phyloP scores from a whole-genome alignment of 2,329 filamentous ascomycete genomes.

The Laburnicola sp. region DNA sequence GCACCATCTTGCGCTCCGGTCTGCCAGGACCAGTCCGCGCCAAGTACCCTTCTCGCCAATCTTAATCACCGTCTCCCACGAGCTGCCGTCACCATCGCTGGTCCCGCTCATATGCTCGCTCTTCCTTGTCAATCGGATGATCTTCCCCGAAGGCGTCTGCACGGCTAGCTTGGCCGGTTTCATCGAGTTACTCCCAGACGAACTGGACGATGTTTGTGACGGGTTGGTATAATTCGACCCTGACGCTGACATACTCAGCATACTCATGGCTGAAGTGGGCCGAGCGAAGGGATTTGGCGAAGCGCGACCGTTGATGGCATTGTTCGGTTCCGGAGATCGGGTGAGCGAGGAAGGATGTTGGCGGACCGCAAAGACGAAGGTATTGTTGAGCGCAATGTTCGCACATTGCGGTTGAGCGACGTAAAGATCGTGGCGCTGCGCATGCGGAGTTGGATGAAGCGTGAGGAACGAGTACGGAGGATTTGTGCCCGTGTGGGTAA shows the following conservation, averaged over 20 bases:
- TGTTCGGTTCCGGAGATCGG: slow-evolving; percentile 38
- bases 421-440: slow-evolving; percentile 96
- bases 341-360: slow-evolving; percentile 76
- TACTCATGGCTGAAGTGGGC: slow-evolving; percentile 62
- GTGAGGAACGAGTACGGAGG: slow-evolving; percentile 91
- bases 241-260: slow-evolving; percentile 59
- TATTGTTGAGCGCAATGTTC: slow-evolving; percentile 88
- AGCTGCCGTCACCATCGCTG: slow-evolving; percentile 70
- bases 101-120: slow-evolving; percentile 63
- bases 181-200: slow-evolving; percentile 59
- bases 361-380: slow-evolving; percentile 93
- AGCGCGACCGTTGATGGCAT: slow-evolving; percentile 48
- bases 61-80: slow-evolving; percentile 91
- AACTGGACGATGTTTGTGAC: slow-evolving; percentile 60
- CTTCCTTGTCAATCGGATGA: slow-evolving; percentile 82
- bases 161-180: slow-evolving; percentile 97
- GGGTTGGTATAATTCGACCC: slow-evolving; percentile 58
- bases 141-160: slow-evolving; percentile 92
- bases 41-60: slow-evolving; percentile 80
- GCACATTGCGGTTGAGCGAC: slow-evolving; percentile 94
- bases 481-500: slow-evolving; percentile 88
- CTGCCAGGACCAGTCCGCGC: slow-evolving; percentile 79
- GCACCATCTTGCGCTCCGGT: slow-evolving; percentile 83
- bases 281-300: slow-evolving; percentile 58
- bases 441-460: slow-evolving; percentile 93